Evolutionary conservation across 305 asterid species (phyloP).

Genomic region (Solanum hybrid): DNA sequence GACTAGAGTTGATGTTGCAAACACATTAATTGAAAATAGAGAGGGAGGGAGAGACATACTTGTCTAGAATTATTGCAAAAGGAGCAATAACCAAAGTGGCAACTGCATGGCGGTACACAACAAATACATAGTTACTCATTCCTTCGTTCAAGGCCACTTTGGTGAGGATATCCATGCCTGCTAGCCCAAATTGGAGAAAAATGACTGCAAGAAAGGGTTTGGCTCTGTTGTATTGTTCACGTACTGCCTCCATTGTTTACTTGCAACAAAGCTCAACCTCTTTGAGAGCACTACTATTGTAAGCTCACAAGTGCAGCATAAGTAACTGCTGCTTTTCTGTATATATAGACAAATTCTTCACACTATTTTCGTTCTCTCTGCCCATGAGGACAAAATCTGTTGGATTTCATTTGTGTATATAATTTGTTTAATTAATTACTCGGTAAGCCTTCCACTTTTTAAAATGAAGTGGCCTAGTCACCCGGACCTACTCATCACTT

Average conservation of each 20-base stretch:
- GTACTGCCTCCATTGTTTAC: conserved; percentile 12
- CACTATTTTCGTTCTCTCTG: neutral
- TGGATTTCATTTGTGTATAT: neutral
- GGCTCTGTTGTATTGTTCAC: conserved; percentile 19
- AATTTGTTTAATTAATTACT: conserved; percentile 5
- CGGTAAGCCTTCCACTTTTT: neutral
- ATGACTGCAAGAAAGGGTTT: conserved; percentile 69
- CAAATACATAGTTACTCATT: conserved; percentile 90
- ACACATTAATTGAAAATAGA: neutral
- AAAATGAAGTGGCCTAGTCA: conserved; percentile 1
- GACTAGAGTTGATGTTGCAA: neutral
- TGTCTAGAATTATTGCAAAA: conserved; percentile 71
- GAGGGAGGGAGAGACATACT: conserved; percentile 20
- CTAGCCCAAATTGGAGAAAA: conserved; percentile 75
- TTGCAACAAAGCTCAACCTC: conserved; percentile 1
- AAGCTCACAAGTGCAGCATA: neutral
- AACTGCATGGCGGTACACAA: conserved; percentile 76
- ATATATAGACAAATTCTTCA: conserved; percentile 8
- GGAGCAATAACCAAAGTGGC: conserved; percentile 80
- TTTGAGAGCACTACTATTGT: neutral
- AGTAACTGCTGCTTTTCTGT: neutral
- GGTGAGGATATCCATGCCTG: conserved; percentile 87
- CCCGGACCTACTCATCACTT: conserved; percentile 7
- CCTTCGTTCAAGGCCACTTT: conserved; percentile 89
- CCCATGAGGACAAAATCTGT: conserved; percentile 2